Evolutionary conservation across 2,329 filamentous ascomycete genomes (phyloP), one percentile per base, ranked within the genome.

Genomic region (Fusarium nurragi): DNA sequence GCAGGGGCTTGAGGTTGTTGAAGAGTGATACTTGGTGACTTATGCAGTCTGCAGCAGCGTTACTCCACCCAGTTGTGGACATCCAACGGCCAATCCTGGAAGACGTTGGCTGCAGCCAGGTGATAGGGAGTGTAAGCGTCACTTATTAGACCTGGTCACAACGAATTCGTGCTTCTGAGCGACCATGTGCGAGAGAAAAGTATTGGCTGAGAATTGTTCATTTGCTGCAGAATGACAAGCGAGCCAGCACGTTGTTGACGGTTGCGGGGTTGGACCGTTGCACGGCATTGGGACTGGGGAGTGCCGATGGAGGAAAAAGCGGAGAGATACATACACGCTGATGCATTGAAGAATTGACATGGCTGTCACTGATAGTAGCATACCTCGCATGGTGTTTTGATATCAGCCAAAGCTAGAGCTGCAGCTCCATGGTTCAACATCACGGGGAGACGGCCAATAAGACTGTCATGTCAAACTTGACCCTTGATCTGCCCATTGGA

Each of bases 211-310:
- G 37, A 12, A 28, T 26, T 25, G 14, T 47, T 40, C 21, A 16
- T 37, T 26, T 23, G n/a, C 57, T 41, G 39, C 38, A 45, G 34
- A 25, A 47, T 37, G 39, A 16, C 30, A 45, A 49, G 38, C 40
- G 19, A 60, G 30, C 41, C 18, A 26, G 30, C 37, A 41, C 11
- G 36, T 26, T 49, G 28, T 49, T 49, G 36, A 44, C 21, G 38
- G 25, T 38, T 56, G 58, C 46, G 63, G 64, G 54, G 54, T 38
- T n/a, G 25, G 41, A 45, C 36, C 39, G 47, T 65, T 65, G 32
- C 51, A 67, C 60, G 25, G 34, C 54, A 45, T 64, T 45, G 30
- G 18, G 38, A 36, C 50, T 40, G 28, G 36, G 43, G 39, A 49
- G 25, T 38, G 52, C 50, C 26, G 37, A 38, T 36, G 43, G 41